Percentiles rank a stretch among this genome's conserved stretches.
Evolutionary conservation across 495 filamentous ascomycete genomes (phyloP).

Genomic region (Usnea hakonensis): DNA sequence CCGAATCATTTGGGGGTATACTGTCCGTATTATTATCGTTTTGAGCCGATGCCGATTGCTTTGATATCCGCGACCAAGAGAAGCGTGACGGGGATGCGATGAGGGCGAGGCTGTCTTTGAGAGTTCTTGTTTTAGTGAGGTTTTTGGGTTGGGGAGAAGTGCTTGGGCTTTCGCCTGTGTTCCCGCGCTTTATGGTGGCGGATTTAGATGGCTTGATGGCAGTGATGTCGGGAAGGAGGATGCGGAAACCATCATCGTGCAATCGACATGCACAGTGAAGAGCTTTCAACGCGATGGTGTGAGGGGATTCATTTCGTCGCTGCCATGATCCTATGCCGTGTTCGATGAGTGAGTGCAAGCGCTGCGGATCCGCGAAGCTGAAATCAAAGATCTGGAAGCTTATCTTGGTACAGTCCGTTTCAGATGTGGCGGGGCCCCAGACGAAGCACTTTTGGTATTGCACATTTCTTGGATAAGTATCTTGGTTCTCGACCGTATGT

Average conservation of each 20-base stretch:
- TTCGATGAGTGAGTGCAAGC: neutral
- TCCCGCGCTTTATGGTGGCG: neutral
- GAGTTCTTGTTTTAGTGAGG: neutral
- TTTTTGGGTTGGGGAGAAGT: no score
- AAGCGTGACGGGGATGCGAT: neutral
- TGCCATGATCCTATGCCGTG: neutral
- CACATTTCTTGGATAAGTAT: neutral
- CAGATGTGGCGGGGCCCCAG: constrained; percentile 1
- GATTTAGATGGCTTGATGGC: neutral
- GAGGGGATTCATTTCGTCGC: neutral
- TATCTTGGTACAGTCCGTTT: neutral
- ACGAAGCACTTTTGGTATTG: constrained; percentile 7
- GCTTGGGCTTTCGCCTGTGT: neutral
- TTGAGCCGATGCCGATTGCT: neutral
- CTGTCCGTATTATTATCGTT: neutral
- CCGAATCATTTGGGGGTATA: neutral
- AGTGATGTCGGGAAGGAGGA: constrained; percentile 1
- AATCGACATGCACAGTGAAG: constrained; percentile 3
- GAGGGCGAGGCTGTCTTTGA: neutral
- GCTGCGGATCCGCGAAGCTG: constrained; percentile 13
- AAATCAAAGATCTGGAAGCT: constrained; percentile 10
- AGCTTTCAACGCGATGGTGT: neutral
- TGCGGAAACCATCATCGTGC: constrained; percentile 9
- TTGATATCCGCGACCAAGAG: neutral
- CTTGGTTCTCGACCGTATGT: neutral